Conservation (phyloP, 768 basidiomycete genomes). For the Tulasnella sp. region DNA sequence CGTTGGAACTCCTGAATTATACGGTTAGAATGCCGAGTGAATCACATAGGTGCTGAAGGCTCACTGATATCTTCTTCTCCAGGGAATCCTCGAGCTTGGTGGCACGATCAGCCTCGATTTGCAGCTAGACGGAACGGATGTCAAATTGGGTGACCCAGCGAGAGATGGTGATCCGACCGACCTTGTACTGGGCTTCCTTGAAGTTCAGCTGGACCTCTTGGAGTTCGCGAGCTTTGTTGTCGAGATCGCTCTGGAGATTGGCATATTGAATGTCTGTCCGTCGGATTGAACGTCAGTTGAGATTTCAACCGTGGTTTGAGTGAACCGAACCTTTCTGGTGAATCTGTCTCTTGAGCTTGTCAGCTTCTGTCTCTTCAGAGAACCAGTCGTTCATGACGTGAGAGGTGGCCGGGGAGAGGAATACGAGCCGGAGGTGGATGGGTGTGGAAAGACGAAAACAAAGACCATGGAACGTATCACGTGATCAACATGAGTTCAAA, state of each 20-base stretch:
- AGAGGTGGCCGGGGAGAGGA: neutral
- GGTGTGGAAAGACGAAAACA: neutral
- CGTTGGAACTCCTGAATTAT: neutral
- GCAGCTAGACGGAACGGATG: neutral
- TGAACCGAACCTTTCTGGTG: neutral
- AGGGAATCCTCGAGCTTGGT: neutral
- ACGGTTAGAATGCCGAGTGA: neutral
- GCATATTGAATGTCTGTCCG: neutral
- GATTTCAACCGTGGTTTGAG: neutral
- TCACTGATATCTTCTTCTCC: neutral
- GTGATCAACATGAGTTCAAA: neutral
- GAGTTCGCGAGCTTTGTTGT: neutral
- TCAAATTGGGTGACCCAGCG: neutral
- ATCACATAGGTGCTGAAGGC: neutral
- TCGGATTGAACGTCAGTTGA: neutral
- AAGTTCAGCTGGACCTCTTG: neutral
- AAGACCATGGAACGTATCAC: neutral
- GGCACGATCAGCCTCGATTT: neutral
- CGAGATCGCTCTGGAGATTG: neutral
- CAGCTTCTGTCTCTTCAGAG: neutral
- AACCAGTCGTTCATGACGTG: constrained; percentile 2
- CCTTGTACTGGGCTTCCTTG: constrained; percentile 2
- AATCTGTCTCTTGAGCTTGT: neutral
- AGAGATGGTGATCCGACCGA: neutral
- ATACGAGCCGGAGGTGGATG: neutral